These are phyloP conservation scores for Eimeria tenella DNA, from an alignment of 169 alveolate species.

Conservation along the genomic window DNA sequence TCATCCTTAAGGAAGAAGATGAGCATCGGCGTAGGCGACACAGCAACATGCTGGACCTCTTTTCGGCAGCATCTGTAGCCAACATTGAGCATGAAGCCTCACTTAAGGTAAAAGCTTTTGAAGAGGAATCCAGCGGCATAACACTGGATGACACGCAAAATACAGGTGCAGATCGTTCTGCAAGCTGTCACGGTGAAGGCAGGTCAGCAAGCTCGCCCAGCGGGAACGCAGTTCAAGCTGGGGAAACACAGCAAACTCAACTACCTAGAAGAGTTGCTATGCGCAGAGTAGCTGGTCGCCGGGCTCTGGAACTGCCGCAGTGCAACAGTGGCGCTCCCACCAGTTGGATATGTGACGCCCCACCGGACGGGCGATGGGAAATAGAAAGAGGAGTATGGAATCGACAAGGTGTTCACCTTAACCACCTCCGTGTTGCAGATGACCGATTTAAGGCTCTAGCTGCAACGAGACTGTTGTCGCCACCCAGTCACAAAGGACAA, in stretches of 20 bases:
- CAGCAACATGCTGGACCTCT: conserved; percentile 12
- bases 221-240: background rate
- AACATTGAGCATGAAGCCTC: background rate
- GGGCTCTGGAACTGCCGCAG: background rate
- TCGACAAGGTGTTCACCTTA: conserved; percentile 55
- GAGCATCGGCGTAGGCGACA: conserved; percentile 74
- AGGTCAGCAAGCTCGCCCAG: background rate
- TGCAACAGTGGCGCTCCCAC: background rate
- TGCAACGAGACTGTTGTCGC: conserved; percentile 49
- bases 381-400: conserved; percentile 63
- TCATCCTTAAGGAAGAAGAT: conserved; percentile 38
- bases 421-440: conserved; percentile 37
- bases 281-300: conserved; percentile 1
- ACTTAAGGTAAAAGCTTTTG: background rate
- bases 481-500: conserved; percentile 6
- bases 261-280: background rate
- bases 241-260: background rate
- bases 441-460: conserved; percentile 15
- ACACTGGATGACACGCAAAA: background rate
- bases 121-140: background rate
- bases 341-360: conserved; percentile 52
- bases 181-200: background rate
- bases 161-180: background rate
- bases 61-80: background rate
- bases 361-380: conserved; percentile 62